Conservation (phyloP, 176 grass and related monocot species). For the Stipa capillata region DNA sequence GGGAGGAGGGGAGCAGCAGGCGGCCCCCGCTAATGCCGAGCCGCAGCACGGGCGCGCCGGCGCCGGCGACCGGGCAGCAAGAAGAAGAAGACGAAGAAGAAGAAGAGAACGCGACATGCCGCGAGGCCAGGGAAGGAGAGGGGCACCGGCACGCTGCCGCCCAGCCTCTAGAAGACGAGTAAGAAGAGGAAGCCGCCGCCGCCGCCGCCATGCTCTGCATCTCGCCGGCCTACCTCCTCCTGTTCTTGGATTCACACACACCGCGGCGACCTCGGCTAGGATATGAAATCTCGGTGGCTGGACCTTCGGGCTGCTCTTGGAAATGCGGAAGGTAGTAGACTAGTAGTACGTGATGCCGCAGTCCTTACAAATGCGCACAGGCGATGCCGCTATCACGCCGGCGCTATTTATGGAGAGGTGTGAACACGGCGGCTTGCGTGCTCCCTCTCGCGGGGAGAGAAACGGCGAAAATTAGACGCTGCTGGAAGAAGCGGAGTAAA, state of each 20-base stretch:
- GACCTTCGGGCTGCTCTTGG: neutral
- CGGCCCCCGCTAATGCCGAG: constrained; percentile 18
- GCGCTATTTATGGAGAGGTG: constrained; percentile 7
- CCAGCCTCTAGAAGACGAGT: neutral
- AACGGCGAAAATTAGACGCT: neutral
- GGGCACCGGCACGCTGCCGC: neutral
- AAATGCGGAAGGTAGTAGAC: too few relatives aligned
- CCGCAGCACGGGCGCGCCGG: neutral
- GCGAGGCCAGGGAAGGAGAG: neutral
- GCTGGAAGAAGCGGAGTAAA: neutral
- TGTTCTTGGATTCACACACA: neutral
- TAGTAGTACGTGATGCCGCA: too few relatives aligned
- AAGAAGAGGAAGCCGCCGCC: neutral
- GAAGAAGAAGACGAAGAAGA: neutral
- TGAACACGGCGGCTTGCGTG: too few relatives aligned
- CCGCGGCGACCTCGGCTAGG: neutral
- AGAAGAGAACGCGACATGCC: neutral
- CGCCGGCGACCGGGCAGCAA: neutral
- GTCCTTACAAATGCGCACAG: too few relatives aligned
- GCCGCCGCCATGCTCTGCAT: constrained; percentile 33
- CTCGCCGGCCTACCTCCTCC: neutral
- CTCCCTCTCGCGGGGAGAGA: neutral
- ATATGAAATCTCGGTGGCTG: neutral
- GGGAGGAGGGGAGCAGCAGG: neutral
- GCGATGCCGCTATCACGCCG: neutral